These are phyloP conservation scores for Calonectria fujianensis DNA, from an alignment of 2,329 filamentous ascomycete genomes.

Conservation along the genomic window DNA sequence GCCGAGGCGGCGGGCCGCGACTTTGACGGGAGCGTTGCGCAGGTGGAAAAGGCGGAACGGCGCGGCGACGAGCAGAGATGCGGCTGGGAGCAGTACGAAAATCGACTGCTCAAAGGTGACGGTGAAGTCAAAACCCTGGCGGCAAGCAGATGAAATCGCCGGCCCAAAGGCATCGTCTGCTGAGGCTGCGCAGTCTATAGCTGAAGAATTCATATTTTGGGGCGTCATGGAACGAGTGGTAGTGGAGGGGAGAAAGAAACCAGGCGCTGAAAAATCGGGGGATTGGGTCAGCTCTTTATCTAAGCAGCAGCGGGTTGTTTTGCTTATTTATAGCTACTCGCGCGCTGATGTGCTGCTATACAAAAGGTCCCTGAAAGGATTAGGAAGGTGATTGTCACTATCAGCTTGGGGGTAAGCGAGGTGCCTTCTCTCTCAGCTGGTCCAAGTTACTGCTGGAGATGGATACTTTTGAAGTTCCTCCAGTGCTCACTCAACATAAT, in stretches of 20 bases:
- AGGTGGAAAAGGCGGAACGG: constrained; percentile 58
- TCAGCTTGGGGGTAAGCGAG: background rate
- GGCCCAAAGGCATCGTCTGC: constrained; percentile 55
- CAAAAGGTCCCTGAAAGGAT: constrained; percentile 24
- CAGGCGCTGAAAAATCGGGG: background rate
- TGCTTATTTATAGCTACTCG: background rate
- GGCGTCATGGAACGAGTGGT: background rate
- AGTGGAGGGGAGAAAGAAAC: constrained; percentile 11
- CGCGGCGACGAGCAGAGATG: constrained; percentile 56
- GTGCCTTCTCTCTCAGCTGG: background rate
- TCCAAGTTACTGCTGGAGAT: background rate
- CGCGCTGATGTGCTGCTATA: constrained; percentile 31
- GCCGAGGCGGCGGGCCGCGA: constrained; percentile 52
- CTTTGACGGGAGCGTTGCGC: constrained; percentile 51
- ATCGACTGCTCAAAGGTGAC: constrained; percentile 66
- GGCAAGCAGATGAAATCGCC: constrained; percentile 55
- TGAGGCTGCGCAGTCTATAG: constrained; percentile 45
- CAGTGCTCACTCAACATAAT: background rate
- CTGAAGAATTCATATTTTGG: constrained; percentile 52
- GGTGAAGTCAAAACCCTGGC: constrained; percentile 69
- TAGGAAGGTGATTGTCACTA: constrained; percentile 47
- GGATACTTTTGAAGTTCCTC: background rate
- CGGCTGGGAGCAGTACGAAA: constrained; percentile 58
- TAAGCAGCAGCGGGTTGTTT: background rate
- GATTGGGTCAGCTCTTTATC: constrained; percentile 11